These are phyloP conservation scores for Yarrowia sp. DNA, from an alignment of 805 yeast genomes.

Conservation along the genomic window DNA sequence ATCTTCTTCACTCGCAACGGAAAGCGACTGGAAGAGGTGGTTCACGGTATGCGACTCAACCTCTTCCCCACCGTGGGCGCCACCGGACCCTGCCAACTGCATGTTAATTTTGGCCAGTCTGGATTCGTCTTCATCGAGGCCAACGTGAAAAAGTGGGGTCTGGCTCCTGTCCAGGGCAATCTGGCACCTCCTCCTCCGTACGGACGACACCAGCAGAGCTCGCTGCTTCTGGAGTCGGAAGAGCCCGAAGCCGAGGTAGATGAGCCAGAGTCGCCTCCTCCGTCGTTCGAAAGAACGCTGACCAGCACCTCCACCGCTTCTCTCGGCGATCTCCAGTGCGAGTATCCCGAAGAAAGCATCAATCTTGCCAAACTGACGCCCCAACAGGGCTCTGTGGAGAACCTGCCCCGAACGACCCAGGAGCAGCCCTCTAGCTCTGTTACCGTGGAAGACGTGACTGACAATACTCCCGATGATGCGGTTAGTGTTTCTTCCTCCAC, in stretches of 20 bases:
- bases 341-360: slow-evolving; percentile 14
- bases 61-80: slow-evolving; percentile 90
- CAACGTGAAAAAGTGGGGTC: slow-evolving; percentile 92
- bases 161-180: slow-evolving; percentile 83
- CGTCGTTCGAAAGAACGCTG: not conserved
- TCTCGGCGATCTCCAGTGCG: slow-evolving; percentile 14
- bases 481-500: not conserved
- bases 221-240: slow-evolving; percentile 45
- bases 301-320: slow-evolving; percentile 9
- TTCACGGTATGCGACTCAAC: slow-evolving; percentile 67
- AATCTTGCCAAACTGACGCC: slow-evolving; percentile 18
- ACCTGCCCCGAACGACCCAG: not conserved
- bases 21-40: slow-evolving; percentile 76
- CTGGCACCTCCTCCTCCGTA: slow-evolving; percentile 94
- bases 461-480: not conserved
- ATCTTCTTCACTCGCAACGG: slow-evolving; percentile 94
- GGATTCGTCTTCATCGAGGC: slow-evolving; percentile 91
- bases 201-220: slow-evolving; percentile 72
- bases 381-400: not conserved
- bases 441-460: not conserved
- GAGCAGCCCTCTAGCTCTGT: not conserved
- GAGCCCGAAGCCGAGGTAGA: slow-evolving; percentile 5
- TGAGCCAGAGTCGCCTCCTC: slow-evolving; percentile 8
- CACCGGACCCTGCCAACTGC: slow-evolving; percentile 73
- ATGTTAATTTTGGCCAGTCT: slow-evolving; percentile 82